These are phyloP conservation scores for Ogataea glucozyma DNA, from an alignment of 805 yeast genomes.

Conservation along the genomic window DNA sequence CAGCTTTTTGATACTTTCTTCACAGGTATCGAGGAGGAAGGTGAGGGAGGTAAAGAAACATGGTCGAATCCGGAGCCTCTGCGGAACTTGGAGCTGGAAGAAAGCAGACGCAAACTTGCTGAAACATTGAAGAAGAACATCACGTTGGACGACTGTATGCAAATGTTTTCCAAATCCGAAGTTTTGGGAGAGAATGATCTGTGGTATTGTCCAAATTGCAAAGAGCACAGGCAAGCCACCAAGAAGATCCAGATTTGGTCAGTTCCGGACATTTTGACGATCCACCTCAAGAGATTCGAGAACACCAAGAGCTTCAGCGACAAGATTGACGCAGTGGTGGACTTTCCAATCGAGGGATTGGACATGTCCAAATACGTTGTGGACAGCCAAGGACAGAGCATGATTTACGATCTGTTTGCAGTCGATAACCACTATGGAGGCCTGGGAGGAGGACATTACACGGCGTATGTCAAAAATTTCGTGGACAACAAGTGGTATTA, in stretches of 20 bases:
- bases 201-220: conserved; percentile 92
- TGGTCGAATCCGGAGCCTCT: conserved; percentile 56
- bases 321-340: conserved; percentile 80
- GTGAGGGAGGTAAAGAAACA: conserved; percentile 49
- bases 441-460: conserved; percentile 96
- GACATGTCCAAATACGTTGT: conserved; percentile 66
- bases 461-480: conserved; percentile 82
- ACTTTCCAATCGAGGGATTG: conserved; percentile 82
- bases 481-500: conserved; percentile 83
- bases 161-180: conserved; percentile 76
- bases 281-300: conserved; percentile 89
- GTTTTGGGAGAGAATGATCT: conserved; percentile 83
- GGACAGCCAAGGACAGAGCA: conserved; percentile 36
- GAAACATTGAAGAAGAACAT: conserved; percentile 41
- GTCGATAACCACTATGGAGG: conserved; percentile 98
- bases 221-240: conserved; percentile 86
- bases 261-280: conserved; percentile 87
- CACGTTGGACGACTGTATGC: conserved; percentile 72
- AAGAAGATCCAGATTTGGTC: conserved; percentile 91
- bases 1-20: conserved; percentile 53
- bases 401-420: conserved; percentile 82
- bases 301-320: conserved; percentile 83
- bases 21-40: conserved; percentile 45
- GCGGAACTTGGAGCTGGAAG: conserved; percentile 56
- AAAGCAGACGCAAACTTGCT: conserved; percentile 38